Evolutionary conservation across 1,284 basidiomycete genomes (phyloP).

Genomic region (Thelephora terrestris): DNA sequence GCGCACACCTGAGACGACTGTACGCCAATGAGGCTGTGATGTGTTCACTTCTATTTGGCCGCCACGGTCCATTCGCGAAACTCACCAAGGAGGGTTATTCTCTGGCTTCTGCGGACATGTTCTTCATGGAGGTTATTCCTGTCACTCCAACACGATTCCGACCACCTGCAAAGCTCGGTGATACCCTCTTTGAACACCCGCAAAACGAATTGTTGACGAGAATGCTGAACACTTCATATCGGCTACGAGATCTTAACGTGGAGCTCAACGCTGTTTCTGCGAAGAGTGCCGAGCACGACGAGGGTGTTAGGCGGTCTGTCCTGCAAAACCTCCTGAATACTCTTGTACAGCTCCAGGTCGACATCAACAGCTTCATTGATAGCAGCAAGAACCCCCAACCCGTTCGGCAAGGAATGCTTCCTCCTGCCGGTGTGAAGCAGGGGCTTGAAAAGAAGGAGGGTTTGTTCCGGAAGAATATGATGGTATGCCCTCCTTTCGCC

Average conservation of each 20-base stretch:
- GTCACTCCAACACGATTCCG: conserved; percentile 95
- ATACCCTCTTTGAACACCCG: conserved; percentile 90
- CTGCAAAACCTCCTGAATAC: conserved; percentile 72
- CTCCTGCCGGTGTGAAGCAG: conserved; percentile 94
- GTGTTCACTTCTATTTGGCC: conserved; percentile 84
- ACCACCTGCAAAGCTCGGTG: conserved; percentile 88
- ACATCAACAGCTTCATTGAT: conserved; percentile 97
- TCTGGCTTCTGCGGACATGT: conserved; percentile 84
- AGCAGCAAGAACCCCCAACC: conserved; percentile 90
- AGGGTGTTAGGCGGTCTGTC: conserved; percentile 44
- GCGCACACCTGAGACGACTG: conserved; percentile 84
- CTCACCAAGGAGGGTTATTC: conserved; percentile 45
- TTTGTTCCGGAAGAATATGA: conserved; percentile 98
- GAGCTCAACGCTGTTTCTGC: conserved; percentile 52
- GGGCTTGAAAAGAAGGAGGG: conserved; percentile 98
- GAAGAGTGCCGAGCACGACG: conserved; percentile 50
- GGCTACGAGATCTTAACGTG: conserved; percentile 70
- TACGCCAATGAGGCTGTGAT: conserved; percentile 80
- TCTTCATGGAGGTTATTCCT: conserved; percentile 91
- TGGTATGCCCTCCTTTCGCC: conserved; percentile 45
- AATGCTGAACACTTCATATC: conserved; percentile 76
- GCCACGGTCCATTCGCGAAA: conserved; percentile 78
- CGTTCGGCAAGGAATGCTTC: conserved; percentile 83
- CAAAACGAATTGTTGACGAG: conserved; percentile 92
- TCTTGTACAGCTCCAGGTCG: conserved; percentile 85